A percentile compares a stretch with the other conserved stretches of the same genome.
These are phyloP conservation scores for Trichomonas vaginalis DNA, from an alignment of 208 protist species.

Conservation along the genomic window DNA sequence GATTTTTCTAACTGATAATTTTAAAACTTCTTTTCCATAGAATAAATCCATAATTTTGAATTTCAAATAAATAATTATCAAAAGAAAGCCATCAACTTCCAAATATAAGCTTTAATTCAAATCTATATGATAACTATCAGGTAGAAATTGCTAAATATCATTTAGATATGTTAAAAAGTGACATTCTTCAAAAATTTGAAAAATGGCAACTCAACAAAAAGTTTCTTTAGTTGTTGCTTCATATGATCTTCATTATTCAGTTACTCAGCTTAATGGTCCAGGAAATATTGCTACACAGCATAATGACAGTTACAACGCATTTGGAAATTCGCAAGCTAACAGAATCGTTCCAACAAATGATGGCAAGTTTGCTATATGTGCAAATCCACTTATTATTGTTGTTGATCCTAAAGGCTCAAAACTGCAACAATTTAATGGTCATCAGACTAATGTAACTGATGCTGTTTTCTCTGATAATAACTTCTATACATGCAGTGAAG, in stretches of 20 bases:
- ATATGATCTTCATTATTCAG: background rate
- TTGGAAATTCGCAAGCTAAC: background rate
- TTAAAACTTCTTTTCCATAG: too few relatives aligned
- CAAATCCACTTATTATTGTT: background rate
- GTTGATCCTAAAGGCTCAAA: background rate
- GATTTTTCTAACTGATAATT: too few relatives aligned
- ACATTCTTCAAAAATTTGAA: background rate
- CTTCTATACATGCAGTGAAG: background rate
- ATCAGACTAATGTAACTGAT: background rate
- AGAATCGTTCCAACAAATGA: background rate
- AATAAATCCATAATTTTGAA: too few relatives aligned
- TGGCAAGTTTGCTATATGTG: background rate
- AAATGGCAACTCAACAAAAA: background rate
- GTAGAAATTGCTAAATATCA: too few relatives aligned
- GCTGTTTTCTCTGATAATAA: background rate
- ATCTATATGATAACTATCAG: too few relatives aligned
- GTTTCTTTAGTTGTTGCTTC: background rate
- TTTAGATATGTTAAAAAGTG: too few relatives aligned
- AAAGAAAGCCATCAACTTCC: too few relatives aligned
- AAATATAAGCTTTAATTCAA: too few relatives aligned
- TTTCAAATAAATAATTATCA: too few relatives aligned
- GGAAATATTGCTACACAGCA: background rate
- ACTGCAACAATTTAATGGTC: background rate
- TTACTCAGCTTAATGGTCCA: background rate
- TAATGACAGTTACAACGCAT: background rate